Evolutionary conservation across 129 eudicot genomes (phyloP).

Genomic region (sunflower (Helianthus annuus)): HanXRQr2.0-SUNRISE NC_035441.2:172044939-172045438

Average conservation of each 20-base stretch:
- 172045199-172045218: conserved; percentile 68
- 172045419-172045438: conserved; percentile 59
- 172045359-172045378: conserved; percentile 48
- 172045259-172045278: conserved; percentile 57
- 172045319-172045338: conserved; percentile 66
- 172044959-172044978: conserved; percentile 41
- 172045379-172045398: conserved; percentile 37
- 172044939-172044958: conserved; percentile 43
- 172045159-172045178: conserved; percentile 55
- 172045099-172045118: too few species aligned
- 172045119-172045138: too few species aligned
- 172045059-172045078: conserved; percentile 62
- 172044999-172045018: conserved; percentile 45
- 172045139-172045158: conserved; percentile 42
- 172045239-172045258: conserved; percentile 50
- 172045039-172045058: conserved; percentile 73
- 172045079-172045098: conserved; percentile 31
- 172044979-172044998: conserved; percentile 25
- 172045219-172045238: conserved; percentile 79
- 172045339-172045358: conserved; percentile 50
- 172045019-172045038: conserved; percentile 74
- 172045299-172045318: conserved; percentile 56
- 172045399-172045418: conserved; percentile 60
- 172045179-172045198: conserved; percentile 30
- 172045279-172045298: conserved; percentile 68